Evolutionary conservation across 1,139 yeast genomes (phyloP), one percentile per base, ranked within the genome.

Genomic region (Citeromyces hawaiiensis): DNA sequence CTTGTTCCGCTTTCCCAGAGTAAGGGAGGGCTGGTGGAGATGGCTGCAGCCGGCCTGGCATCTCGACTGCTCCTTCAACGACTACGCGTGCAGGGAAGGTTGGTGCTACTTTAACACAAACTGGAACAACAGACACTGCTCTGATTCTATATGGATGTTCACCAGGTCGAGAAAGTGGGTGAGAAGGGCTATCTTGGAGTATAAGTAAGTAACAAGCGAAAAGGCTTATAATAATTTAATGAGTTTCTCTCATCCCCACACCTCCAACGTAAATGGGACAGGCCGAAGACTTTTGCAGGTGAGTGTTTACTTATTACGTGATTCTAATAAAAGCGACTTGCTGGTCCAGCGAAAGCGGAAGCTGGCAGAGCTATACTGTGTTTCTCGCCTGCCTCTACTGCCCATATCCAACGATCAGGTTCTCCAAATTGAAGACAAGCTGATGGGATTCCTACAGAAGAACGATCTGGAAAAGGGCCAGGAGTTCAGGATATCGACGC

Each of bases 1-100:
- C 0, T 63, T 71, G 3, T 55, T 54, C 1, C 47, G 55, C 1
- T 73, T 72, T 46, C 9, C 40, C 23, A 11, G 21, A 68, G 35
- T 15, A 11, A 17, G 21, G 36, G 29, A 17, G 36, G 16, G 33
- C 35, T 32, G 59, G 41, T 75, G 80, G 80, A 63, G 61, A 40
- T 76, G 83, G 82, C 41, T 67, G 13, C 81, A 74, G 40, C 62
- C 57, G 3, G 46, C 52, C 2, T 76, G 83, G 82, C 49, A 48
- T 4, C 45, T 71, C 3, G 77, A 72, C 42, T 41, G 44, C 10
- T 47, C 46, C 4, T 67, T 55, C 45, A 63, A 65, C 42, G 60
- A 60, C 35, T 53, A 54, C 6, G 61, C 59, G 39, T 48, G 57
- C 30, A 48, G 49, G 6, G 66, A 64, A 1, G 80, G 78, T 0